Evolutionary conservation across 306 rosid species (phyloP).

Genomic region (Sechiopsis laciniata): DNA sequence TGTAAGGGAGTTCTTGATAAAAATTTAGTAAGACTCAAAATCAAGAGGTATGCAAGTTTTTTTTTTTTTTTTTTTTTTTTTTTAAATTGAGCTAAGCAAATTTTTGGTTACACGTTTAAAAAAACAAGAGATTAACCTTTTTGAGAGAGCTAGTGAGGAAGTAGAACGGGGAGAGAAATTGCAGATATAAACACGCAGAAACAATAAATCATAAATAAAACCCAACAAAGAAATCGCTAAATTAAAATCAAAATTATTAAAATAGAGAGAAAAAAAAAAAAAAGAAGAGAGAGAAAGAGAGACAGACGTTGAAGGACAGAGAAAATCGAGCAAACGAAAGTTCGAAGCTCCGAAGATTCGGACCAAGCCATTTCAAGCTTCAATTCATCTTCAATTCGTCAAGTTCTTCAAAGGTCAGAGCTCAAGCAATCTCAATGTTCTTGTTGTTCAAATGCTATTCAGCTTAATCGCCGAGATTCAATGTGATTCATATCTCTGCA

Average conservation of each 20-base stretch:
- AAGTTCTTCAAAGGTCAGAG: constrained; percentile 50
- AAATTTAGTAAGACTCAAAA: background rate
- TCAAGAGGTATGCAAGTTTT: background rate
- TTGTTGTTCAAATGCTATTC: constrained; percentile 9
- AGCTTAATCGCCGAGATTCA: constrained; percentile 38
- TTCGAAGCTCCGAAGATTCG: constrained; percentile 53
- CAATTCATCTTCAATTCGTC: constrained; percentile 62
- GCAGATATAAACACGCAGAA: constrained; percentile 18
- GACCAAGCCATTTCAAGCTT: constrained; percentile 43
- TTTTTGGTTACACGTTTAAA: background rate
- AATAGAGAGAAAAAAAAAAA: background rate
- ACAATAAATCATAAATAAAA: background rate
- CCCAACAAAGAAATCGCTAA: background rate
- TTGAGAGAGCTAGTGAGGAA: background rate
- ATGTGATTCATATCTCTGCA: constrained; percentile 34
- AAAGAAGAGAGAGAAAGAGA: constrained; percentile 7
- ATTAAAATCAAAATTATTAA: background rate
- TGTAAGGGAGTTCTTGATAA: background rate
- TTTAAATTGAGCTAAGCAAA: background rate
- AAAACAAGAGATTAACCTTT: too few species aligned
- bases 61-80: too few species aligned
- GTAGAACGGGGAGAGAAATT: background rate
- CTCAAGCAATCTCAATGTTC: constrained; percentile 39
- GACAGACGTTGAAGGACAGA: background rate
- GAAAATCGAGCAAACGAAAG: constrained; percentile 1